A percentile compares a stretch with the other conserved stretches of the same genome.
These are phyloP conservation scores for Jacaranda mimosifolia DNA, from an alignment of 257 asterid genomes.

Conservation along the genomic window DNA sequence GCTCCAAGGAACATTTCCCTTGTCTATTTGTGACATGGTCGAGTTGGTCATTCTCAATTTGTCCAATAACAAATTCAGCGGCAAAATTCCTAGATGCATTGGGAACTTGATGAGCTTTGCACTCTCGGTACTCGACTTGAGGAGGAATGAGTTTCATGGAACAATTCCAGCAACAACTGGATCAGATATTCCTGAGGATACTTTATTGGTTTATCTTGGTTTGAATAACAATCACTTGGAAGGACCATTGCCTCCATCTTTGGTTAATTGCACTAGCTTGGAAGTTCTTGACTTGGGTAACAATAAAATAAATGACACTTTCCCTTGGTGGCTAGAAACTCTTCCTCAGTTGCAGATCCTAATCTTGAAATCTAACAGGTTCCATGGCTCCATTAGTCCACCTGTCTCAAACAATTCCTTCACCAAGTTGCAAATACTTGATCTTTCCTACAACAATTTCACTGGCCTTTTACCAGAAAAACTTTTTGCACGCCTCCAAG, in stretches of 20 bases:
- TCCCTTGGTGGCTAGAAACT: conserved; percentile 24
- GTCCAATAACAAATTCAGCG: background rate
- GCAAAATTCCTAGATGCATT: background rate
- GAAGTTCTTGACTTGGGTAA: conserved; percentile 11
- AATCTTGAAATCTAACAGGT: conserved; percentile 23
- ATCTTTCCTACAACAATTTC: conserved; percentile 25
- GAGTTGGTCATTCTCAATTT: background rate
- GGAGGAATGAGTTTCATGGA: conserved; percentile 12
- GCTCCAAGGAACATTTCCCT: background rate
- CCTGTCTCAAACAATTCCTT: background rate
- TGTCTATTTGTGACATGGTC: background rate
- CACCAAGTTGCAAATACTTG: background rate
- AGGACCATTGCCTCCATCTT: conserved; percentile 1
- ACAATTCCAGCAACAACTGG: background rate
- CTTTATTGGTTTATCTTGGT: background rate
- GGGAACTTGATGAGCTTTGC: background rate
- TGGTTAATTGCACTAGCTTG: conserved; percentile 8
- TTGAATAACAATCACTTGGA: conserved; percentile 8
- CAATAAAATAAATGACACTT: conserved; percentile 9
- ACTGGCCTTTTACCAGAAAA: conserved; percentile 11
- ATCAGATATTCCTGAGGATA: background rate
- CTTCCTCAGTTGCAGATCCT: conserved; percentile 7
- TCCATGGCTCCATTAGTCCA: background rate
- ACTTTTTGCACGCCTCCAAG: conserved; percentile 3
- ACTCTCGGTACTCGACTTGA: background rate